A percentile compares a stretch with the other conserved stretches of the same genome.
Evolutionary conservation across 352 stramenopile species (phyloP).

Genomic region (Globisporangium iwayamae): DNA sequence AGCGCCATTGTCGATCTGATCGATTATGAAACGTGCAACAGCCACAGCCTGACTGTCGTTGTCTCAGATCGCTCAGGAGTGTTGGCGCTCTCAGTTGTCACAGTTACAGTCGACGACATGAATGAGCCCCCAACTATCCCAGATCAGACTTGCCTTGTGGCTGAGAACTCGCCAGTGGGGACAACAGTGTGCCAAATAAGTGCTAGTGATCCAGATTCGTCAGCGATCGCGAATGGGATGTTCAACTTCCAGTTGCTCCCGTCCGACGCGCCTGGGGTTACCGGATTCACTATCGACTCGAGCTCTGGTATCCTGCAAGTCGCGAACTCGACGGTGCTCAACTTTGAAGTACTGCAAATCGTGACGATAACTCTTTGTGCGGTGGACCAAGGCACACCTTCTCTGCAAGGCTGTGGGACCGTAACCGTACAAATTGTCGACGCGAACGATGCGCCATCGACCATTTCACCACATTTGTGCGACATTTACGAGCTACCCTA

Average conservation of each 20-base stretch:
- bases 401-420: constrained; percentile 4
- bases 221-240: constrained; percentile 1
- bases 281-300: background rate
- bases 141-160: constrained; percentile 8
- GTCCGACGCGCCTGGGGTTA: background rate
- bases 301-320: constrained; percentile 8
- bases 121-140: constrained; percentile 5
- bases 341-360: constrained; percentile 5
- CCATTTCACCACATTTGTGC: constrained; percentile 1
- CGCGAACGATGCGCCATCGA: constrained; percentile 5
- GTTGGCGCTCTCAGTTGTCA: background rate
- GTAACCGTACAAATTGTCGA: constrained; percentile 1
- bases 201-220: constrained; percentile 5
- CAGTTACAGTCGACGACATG: background rate
- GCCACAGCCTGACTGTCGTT: constrained; percentile 3
- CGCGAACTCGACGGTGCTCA: constrained; percentile 2
- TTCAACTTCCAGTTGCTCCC: background rate
- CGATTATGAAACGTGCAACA: constrained; percentile 8
- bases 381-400: constrained; percentile 5
- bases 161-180: constrained; percentile 3
- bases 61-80: constrained; percentile 2
- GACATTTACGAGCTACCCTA: constrained; percentile 10
- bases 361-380: constrained; percentile 1
- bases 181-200: constrained; percentile 1
- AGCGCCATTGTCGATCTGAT: constrained; percentile 8